Conservation (phyloP, 352 stramenopile species). For the Thalassiosira sp. region DNA sequence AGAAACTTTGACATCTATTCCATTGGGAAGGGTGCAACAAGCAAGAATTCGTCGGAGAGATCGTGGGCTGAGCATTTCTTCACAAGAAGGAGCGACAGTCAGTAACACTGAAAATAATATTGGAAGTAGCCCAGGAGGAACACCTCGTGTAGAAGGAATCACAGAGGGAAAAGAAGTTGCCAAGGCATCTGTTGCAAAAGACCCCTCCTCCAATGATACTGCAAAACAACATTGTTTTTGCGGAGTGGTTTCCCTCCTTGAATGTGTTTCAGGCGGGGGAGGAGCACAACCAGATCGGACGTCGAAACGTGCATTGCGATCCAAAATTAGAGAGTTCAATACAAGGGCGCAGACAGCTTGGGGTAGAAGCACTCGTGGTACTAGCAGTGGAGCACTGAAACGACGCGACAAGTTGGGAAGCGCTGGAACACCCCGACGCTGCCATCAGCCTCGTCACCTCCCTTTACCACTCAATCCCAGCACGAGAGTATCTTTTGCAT, state of each 20-base stretch:
- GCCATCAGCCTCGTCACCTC: slow-evolving; percentile 69
- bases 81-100: slow-evolving; percentile 19
- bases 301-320: slow-evolving; percentile 55
- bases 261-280: slow-evolving; percentile 60
- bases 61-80: slow-evolving; percentile 42
- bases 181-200: not conserved
- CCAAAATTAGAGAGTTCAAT: slow-evolving; percentile 70
- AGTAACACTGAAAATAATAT: slow-evolving; percentile 5
- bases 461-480: slow-evolving; percentile 66
- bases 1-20: slow-evolving; percentile 52
- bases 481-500: slow-evolving; percentile 76
- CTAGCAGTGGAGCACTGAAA: slow-evolving; percentile 19
- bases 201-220: not conserved
- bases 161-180: slow-evolving; percentile 9
- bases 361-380: slow-evolving; percentile 32
- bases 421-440: slow-evolving; percentile 24
- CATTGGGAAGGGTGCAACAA: slow-evolving; percentile 18
- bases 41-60: slow-evolving; percentile 25
- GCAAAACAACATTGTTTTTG: slow-evolving; percentile 41
- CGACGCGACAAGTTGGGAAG: slow-evolving; percentile 3
- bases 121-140: not conserved
- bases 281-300: slow-evolving; percentile 34
- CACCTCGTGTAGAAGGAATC: not conserved
- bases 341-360: slow-evolving; percentile 47
- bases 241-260: slow-evolving; percentile 71